A percentile compares a stretch with the other conserved stretches of the same genome.
Conservation (phyloP, 2,329 filamentous ascomycete genomes). For the Exophiala xenobiotica region DNA sequence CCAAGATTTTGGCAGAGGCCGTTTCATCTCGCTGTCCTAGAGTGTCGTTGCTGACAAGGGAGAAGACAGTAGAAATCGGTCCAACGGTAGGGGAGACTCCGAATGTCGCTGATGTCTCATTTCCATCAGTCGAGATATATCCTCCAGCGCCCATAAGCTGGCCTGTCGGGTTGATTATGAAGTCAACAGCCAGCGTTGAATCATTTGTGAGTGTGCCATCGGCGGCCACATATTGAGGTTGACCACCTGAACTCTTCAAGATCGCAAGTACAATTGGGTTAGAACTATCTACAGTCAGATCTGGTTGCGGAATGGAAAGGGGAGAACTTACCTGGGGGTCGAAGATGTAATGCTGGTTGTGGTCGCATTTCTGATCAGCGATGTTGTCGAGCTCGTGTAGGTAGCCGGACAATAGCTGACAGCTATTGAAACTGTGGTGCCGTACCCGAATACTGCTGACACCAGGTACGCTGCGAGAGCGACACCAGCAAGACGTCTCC, state of each 20-base stretch:
- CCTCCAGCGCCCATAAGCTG: slow-evolving; percentile 17
- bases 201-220: slow-evolving; percentile 21
- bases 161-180: slow-evolving; percentile 15
- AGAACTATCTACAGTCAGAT: not conserved
- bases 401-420: slow-evolving; percentile 23
- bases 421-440: slow-evolving; percentile 21
- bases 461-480: slow-evolving; percentile 11
- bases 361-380: too few relatives aligned
- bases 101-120: slow-evolving; percentile 15
- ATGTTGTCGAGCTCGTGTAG: slow-evolving; percentile 13
- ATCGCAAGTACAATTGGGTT: slow-evolving; percentile 13
- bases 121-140: slow-evolving; percentile 21
- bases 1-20: slow-evolving; percentile 13
- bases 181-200: slow-evolving; percentile 11
- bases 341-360: slow-evolving; percentile 5
- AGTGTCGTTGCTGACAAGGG: slow-evolving; percentile 7
- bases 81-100: slow-evolving; percentile 11
- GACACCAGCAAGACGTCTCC: slow-evolving; percentile 3
- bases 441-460: slow-evolving; percentile 12
- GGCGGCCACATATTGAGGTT: slow-evolving; percentile 10
- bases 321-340: slow-evolving; percentile 14
- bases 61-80: slow-evolving; percentile 20
- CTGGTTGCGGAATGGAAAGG: slow-evolving; percentile 1
- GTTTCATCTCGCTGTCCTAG: slow-evolving; percentile 18
- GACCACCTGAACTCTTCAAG: not conserved